Evolutionary conservation across 2,329 filamentous ascomycete genomes (phyloP).

Genomic region (Fonsecaea erecta): DNA sequence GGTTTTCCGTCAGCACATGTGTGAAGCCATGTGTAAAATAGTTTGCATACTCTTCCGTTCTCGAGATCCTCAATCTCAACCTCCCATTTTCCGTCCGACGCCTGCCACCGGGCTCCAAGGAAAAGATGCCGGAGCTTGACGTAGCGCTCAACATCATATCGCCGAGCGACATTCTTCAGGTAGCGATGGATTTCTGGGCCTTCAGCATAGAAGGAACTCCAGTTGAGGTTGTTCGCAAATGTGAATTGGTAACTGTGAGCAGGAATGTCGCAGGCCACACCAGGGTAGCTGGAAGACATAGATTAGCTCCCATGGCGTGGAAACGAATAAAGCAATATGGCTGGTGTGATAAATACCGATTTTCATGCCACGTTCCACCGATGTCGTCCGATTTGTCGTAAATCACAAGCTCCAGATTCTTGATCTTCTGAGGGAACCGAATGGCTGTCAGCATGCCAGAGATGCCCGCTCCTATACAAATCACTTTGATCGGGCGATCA

Average conservation of each 20-base stretch:
- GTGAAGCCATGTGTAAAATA: constrained; percentile 1
- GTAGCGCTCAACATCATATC: constrained; percentile 34
- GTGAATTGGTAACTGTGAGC: constrained; percentile 56
- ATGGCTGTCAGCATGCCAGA: constrained; percentile 48
- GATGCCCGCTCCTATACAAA: constrained; percentile 46
- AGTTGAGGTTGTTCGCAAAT: constrained; percentile 49
- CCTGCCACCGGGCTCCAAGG: constrained; percentile 29
- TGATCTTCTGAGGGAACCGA: constrained; percentile 26
- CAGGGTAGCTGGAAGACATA: constrained; percentile 7
- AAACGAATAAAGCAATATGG: background rate
- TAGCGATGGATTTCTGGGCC: constrained; percentile 32
- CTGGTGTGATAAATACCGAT: constrained; percentile 41
- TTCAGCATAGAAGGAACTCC: constrained; percentile 34
- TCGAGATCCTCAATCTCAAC: constrained; percentile 13
- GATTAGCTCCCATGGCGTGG: background rate
- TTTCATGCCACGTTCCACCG: constrained; percentile 50
- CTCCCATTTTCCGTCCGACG: constrained; percentile 14
- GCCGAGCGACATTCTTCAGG: constrained; percentile 20
- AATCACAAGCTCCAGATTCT: constrained; percentile 45
- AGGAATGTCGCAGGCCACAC: constrained; percentile 47
- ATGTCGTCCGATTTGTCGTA: constrained; percentile 50
- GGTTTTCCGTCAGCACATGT: background rate
- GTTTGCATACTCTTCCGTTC: constrained; percentile 12
- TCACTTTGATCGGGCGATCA: constrained; percentile 4
- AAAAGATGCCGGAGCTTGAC: constrained; percentile 30